phyloP scores from a whole-genome alignment of 805 yeast genomes.

The Phaffomyces opuntiae region DNA sequence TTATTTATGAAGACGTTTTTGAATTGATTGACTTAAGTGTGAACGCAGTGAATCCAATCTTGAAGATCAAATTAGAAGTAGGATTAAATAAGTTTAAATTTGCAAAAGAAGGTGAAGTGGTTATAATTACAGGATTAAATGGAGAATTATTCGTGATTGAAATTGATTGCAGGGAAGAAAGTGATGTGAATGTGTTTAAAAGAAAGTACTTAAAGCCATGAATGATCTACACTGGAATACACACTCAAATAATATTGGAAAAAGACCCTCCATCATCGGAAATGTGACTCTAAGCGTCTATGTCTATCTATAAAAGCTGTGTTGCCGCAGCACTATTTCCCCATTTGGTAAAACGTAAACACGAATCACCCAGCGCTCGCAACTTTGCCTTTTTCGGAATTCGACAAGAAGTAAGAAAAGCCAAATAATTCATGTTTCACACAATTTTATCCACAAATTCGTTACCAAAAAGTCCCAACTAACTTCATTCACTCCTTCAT shows the following conservation, averaged over 20 bases:
- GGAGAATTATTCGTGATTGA: no score
- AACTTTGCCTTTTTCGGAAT: background rate
- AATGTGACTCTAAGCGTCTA: no score
- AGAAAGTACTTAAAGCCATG: no score
- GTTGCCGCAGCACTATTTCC: background rate
- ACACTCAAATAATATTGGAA: no score
- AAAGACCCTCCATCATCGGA: no score
- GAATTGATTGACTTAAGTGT: constrained; percentile 27
- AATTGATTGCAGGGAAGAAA: no score
- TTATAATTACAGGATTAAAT: background rate
- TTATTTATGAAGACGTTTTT: constrained; percentile 22
- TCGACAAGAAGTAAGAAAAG: background rate
- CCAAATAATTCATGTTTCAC: background rate
- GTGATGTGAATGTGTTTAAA: no score
- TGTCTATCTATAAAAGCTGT: no score
- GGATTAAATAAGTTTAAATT: constrained; percentile 12
- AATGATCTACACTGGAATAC: no score
- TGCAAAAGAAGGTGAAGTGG: constrained; percentile 12
- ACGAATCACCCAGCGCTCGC: background rate
- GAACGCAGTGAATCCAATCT: constrained; percentile 21
- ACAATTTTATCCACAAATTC: background rate
- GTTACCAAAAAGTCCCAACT: no score
- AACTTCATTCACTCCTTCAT: no score
- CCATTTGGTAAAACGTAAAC: background rate
- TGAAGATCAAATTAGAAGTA: constrained; percentile 10